Percentiles rank a stretch among this genome's conserved stretches.
These are phyloP conservation scores for Pseudodiploospora longispora DNA, from an alignment of 2,329 filamentous ascomycete genomes.

Conservation along the genomic window DNA sequence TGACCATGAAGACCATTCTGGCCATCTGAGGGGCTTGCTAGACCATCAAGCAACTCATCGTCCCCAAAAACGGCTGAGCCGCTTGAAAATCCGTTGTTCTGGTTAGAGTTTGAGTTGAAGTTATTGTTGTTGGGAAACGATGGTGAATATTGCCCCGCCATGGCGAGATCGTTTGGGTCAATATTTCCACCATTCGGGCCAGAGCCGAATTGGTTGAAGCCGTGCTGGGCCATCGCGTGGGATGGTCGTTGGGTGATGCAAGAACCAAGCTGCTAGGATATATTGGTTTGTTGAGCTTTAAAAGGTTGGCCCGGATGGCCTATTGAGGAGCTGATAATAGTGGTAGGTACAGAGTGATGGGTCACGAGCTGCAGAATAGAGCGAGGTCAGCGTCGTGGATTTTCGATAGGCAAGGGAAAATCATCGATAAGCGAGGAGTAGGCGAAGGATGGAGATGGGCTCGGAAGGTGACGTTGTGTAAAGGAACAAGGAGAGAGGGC, in stretches of 20 bases:
- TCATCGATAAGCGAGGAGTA: too few relatives aligned
- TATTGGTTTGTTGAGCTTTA: too few relatives aligned
- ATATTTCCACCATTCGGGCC: conserved; percentile 53
- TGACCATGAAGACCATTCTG: conserved; percentile 40
- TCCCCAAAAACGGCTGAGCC: conserved; percentile 75
- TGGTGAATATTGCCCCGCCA: conserved; percentile 53
- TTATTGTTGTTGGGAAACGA: conserved; percentile 45
- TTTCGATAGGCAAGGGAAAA: too few relatives aligned
- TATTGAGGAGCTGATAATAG: too few relatives aligned
- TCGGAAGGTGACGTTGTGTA: too few relatives aligned
- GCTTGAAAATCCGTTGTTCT: conserved; percentile 65
- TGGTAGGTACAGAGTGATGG: too few relatives aligned
- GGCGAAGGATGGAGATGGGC: too few relatives aligned
- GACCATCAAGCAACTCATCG: conserved; percentile 75
- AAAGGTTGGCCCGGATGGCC: not conserved
- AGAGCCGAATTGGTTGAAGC: conserved; percentile 48
- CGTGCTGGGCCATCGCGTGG: conserved; percentile 45
- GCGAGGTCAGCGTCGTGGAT: too few relatives aligned
- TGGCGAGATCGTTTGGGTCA: conserved; percentile 77
- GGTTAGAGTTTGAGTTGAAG: conserved; percentile 51
- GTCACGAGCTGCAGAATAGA: too few relatives aligned
- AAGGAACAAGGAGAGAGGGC: too few relatives aligned
- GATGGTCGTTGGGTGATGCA: conserved; percentile 1
- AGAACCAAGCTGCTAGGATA: too few relatives aligned
- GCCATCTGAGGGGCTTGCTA: conserved; percentile 48